These are phyloP conservation scores for Ophiocordyceps australis DNA, from an alignment of 2,329 filamentous ascomycete genomes.

Conservation along the genomic window DNA sequence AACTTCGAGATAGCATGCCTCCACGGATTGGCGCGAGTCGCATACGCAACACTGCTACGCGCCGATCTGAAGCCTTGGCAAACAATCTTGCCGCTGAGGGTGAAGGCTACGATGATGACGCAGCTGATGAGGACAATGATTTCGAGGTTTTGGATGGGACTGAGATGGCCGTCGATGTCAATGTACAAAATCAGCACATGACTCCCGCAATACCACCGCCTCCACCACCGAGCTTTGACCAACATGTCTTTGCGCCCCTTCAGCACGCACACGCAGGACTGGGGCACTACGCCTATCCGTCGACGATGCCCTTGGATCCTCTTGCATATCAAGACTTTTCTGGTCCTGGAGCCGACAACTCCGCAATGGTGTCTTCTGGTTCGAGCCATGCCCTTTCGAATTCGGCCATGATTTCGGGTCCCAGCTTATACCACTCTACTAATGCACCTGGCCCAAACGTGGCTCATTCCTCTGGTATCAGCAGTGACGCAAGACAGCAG, in stretches of 20 bases:
- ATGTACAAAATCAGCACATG: constrained; percentile 7
- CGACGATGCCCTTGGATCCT: constrained; percentile 5
- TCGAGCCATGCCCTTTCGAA: too few species aligned
- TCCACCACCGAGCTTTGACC: constrained; percentile 7
- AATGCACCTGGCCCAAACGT: too few species aligned
- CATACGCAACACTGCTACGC: constrained; percentile 3
- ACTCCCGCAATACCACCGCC: constrained; percentile 5
- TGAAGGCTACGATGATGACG: constrained; percentile 21
- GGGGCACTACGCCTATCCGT: constrained; percentile 5
- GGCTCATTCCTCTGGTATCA: too few species aligned
- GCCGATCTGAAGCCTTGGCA: constrained; percentile 4
- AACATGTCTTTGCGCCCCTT: constrained; percentile 7
- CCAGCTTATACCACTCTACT: too few species aligned
- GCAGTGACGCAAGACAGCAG: too few species aligned
- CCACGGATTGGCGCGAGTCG: constrained; percentile 4
- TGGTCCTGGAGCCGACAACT: too few species aligned
- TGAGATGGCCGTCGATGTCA: constrained; percentile 18
- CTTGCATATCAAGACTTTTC: too few species aligned
- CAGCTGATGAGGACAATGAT: constrained; percentile 24
- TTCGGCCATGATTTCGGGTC: too few species aligned
- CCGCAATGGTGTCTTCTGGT: too few species aligned
- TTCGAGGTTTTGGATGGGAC: constrained; percentile 19
- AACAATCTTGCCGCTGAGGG: constrained; percentile 9
- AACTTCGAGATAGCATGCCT: constrained; percentile 16
- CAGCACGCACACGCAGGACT: constrained; percentile 5